phyloP scores from a whole-genome alignment of 2,329 filamentous ascomycete species.

The Trichoderma aggressivum region DNA sequence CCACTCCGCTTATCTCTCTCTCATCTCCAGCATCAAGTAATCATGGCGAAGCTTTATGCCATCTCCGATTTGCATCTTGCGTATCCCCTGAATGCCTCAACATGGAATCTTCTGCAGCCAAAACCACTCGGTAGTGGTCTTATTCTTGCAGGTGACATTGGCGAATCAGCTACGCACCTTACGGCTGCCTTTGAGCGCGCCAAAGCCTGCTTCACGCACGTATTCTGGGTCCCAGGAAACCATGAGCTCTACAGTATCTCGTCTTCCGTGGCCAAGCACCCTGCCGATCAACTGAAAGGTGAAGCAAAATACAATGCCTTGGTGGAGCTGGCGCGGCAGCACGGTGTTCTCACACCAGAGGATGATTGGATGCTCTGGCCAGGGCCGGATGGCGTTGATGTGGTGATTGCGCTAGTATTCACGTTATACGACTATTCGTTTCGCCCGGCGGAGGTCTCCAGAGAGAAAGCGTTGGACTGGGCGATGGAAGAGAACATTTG shows the following conservation, averaged over 20 bases:
- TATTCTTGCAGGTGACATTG: conserved; percentile 5
- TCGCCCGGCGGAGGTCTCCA: neutral
- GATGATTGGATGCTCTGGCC: conserved; percentile 15
- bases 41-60: conserved; percentile 9
- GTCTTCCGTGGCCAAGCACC: neutral
- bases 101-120: conserved; percentile 3
- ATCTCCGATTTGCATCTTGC: conserved; percentile 13
- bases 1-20: neutral
- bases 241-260: conserved; percentile 10
- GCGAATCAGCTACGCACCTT: conserved; percentile 4
- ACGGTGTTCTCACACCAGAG: conserved; percentile 11
- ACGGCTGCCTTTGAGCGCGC: neutral
- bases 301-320: conserved; percentile 8
- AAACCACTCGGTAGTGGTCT: conserved; percentile 3
- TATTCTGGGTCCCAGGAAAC: conserved; percentile 11
- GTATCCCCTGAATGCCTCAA: neutral
- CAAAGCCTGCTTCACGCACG: conserved; percentile 11
- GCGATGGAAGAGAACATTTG: conserved; percentile 5
- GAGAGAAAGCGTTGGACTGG: conserved; percentile 5
- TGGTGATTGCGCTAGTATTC: conserved; percentile 6
- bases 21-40: neutral
- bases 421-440: conserved; percentile 13
- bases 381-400: neutral
- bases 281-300: neutral
- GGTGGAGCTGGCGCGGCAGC: neutral